These are phyloP conservation scores for Globisporangium cylindrosporum DNA, from an alignment of 352 stramenopile genomes.

Conservation along the genomic window DNA sequence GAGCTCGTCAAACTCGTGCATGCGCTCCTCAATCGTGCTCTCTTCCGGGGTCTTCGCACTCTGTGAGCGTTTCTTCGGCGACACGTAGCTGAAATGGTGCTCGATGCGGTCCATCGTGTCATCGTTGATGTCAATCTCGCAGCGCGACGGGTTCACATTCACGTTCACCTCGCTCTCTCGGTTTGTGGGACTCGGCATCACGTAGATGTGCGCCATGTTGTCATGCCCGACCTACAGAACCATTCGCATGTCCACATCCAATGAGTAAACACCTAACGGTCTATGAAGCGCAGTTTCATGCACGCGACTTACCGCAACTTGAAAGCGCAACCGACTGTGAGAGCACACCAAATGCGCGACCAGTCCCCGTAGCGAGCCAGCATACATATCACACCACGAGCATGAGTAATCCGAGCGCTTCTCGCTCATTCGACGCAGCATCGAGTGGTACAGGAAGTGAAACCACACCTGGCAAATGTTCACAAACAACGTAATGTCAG, in stretches of 20 bases:
- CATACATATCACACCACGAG: conserved; percentile 82
- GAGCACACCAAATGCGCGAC: conserved; percentile 75
- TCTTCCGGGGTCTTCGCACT: conserved; percentile 26
- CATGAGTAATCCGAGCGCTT: conserved; percentile 81
- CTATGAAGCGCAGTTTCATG: not conserved
- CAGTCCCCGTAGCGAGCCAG: conserved; percentile 65
- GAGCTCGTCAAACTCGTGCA: conserved; percentile 77
- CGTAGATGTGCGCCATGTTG: conserved; percentile 81
- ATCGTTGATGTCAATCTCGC: conserved; percentile 54
- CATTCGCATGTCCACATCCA: not conserved
- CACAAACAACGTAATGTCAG: not conserved
- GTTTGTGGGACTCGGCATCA: conserved; percentile 48
- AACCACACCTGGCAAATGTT: conserved; percentile 61
- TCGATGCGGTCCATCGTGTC: conserved; percentile 57
- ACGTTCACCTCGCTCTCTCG: conserved; percentile 22
- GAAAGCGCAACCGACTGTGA: conserved; percentile 77
- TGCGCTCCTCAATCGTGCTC: conserved; percentile 43
- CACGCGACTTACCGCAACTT: conserved; percentile 44
- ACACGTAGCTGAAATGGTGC: conserved; percentile 67
- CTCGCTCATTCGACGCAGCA: conserved; percentile 78
- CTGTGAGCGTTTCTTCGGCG: conserved; percentile 35
- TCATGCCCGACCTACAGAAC: conserved; percentile 59
- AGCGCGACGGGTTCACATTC: conserved; percentile 32
- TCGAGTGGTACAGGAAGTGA: conserved; percentile 81
- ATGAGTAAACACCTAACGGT: not conserved